These are phyloP conservation scores for Nitzschia sp. DNA, from an alignment of 108 stramenopile genomes.

Conservation along the genomic window DNA sequence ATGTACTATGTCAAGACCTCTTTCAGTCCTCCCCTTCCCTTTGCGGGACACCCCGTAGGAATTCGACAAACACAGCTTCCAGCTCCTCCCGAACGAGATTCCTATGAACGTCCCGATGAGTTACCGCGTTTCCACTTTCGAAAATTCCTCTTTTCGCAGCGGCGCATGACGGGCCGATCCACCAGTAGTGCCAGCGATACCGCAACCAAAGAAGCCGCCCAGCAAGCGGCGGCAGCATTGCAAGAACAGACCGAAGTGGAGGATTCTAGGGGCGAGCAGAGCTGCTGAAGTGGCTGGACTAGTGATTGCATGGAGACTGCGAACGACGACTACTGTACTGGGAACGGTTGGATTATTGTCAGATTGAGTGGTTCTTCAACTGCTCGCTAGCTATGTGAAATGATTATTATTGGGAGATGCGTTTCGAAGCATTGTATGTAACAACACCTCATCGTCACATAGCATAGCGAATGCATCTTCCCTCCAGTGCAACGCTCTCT, in stretches of 20 bases:
- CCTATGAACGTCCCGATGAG: background rate
- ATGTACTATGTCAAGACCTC: background rate
- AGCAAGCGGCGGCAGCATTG: background rate
- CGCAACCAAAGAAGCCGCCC: background rate
- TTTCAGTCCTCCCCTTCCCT: constrained; percentile 25
- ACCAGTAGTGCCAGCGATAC: constrained; percentile 6
- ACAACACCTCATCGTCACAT: no score
- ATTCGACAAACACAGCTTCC: constrained; percentile 27
- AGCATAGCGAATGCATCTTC: no score
- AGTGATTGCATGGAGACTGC: no score
- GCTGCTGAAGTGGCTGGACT: background rate
- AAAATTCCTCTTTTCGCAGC: background rate
- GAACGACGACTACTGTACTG: no score
- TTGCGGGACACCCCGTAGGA: constrained; percentile 17
- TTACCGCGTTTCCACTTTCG: background rate
- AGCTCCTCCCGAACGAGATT: constrained; percentile 6
- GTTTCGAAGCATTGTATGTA: no score
- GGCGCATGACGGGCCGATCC: background rate
- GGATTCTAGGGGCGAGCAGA: background rate
- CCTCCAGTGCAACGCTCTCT: no score
- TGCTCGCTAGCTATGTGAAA: no score
- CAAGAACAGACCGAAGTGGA: background rate
- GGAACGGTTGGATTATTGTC: no score
- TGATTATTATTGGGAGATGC: no score
- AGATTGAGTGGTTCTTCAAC: no score